Evolutionary conservation across 1,139 yeast species (phyloP).

Genomic region (Yamadazyma dendronema): DNA sequence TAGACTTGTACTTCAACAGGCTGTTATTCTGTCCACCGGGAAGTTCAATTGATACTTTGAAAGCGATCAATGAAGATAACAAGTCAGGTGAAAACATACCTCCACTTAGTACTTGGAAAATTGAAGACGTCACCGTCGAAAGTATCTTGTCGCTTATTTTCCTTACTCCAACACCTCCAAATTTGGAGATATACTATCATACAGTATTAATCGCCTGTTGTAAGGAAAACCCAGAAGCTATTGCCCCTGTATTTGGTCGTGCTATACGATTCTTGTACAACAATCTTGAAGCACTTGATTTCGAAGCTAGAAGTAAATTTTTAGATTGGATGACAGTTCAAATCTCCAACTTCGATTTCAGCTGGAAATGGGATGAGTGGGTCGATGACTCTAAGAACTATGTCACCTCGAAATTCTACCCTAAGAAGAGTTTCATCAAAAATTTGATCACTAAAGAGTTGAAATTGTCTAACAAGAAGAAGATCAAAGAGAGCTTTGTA

Average conservation of each 20-base stretch:
- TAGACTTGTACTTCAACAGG: conserved; percentile 71
- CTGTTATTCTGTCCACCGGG: conserved; percentile 82
- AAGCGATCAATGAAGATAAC: conserved; percentile 36
- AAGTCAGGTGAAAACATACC: conserved; percentile 43
- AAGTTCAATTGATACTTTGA: conserved; percentile 71
- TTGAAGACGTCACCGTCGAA: conserved; percentile 89
- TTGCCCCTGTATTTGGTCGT: conserved; percentile 94
- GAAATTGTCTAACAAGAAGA: conserved; percentile 66
- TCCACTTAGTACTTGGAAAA: conserved; percentile 72
- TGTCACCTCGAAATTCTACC: conserved; percentile 51
- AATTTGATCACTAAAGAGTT: conserved; percentile 83
- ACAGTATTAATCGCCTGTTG: conserved; percentile 89
- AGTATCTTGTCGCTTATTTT: conserved; percentile 76
- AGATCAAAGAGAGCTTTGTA: conserved; percentile 75
- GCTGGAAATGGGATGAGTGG: conserved; percentile 99
- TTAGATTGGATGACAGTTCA: conserved; percentile 95
- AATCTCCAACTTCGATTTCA: conserved; percentile 87
- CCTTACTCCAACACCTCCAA: conserved; percentile 65
- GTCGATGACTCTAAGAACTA: conserved; percentile 48
- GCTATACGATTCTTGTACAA: conserved; percentile 83
- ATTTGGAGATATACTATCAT: conserved; percentile 76
- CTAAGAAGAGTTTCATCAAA: conserved; percentile 69
- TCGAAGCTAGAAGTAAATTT: conserved; percentile 69
- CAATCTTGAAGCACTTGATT: conserved; percentile 66
- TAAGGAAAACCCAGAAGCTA: conserved; percentile 79